Evolutionary conservation across 306 rosid species (phyloP).

Genomic region (Pachyrhizus erosus): DNA sequence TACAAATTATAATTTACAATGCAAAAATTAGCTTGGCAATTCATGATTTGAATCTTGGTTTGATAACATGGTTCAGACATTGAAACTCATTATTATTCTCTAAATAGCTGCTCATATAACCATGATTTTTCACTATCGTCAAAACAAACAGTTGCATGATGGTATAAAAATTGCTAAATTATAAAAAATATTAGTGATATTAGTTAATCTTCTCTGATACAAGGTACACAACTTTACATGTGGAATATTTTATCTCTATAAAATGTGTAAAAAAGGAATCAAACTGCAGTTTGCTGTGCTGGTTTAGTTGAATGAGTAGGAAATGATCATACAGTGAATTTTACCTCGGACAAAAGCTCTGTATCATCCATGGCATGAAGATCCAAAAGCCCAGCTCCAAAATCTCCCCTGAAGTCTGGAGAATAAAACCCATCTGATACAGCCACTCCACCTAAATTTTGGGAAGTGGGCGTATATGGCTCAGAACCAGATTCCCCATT

Average conservation of each 20-base stretch:
- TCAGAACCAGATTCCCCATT: conserved; percentile 92
- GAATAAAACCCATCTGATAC: conserved; percentile 74
- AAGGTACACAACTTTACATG: background rate
- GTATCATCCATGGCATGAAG: conserved; percentile 99
- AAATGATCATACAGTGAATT: conserved; percentile 15
- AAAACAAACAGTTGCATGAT: conserved; percentile 28
- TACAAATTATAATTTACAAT: background rate
- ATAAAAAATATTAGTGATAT: background rate
- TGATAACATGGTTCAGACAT: background rate
- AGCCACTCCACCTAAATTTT: conserved; percentile 62
- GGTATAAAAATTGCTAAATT: background rate
- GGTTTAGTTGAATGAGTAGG: conserved; percentile 10
- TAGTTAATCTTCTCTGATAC: conserved; percentile 14
- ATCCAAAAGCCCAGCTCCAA: conserved; percentile 97
- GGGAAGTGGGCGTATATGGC: conserved; percentile 73
- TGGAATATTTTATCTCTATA: background rate
- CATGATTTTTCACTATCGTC: background rate
- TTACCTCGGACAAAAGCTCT: conserved; percentile 92
- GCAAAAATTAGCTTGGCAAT: background rate
- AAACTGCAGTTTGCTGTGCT: background rate
- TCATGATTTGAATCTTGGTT: background rate
- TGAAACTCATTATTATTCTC: background rate
- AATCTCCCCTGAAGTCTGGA: conserved; percentile 92
- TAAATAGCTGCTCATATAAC: background rate
- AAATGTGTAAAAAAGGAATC: conserved; percentile 19